Conservation (phyloP, 805 yeast species). For the Kluyveromyces aestuarii region DNA sequence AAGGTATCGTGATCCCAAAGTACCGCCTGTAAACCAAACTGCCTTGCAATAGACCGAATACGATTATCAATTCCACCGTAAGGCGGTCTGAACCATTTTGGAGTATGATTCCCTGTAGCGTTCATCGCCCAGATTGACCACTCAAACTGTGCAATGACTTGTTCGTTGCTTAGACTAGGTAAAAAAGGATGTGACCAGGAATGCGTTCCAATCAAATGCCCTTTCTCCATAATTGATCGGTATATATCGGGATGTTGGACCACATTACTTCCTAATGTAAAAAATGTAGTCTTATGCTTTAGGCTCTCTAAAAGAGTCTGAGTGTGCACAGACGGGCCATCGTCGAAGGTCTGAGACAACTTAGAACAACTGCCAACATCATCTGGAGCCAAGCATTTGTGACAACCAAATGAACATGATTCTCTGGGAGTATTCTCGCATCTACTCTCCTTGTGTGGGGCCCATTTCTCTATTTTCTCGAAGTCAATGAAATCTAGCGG, state of each 20-base stretch:
- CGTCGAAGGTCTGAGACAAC: constrained; percentile 86
- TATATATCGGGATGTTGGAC: constrained; percentile 71
- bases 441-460: constrained; percentile 44
- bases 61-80: constrained; percentile 91
- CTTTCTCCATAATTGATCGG: constrained; percentile 41
- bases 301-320: constrained; percentile 47
- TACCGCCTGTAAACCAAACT: constrained; percentile 80
- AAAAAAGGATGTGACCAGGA: constrained; percentile 89
- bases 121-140: constrained; percentile 99
- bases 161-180: constrained; percentile 69
- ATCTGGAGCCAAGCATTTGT: constrained; percentile 63
- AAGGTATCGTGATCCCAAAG: constrained; percentile 88
- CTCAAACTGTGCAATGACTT: constrained; percentile 78
- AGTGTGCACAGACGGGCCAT: constrained; percentile 82
- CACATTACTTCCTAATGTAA: constrained; percentile 75
- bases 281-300: constrained; percentile 59
- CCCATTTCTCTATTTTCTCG: constrained; percentile 38
- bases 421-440: constrained; percentile 44
- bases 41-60: constrained; percentile 66
- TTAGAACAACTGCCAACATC: constrained; percentile 69
- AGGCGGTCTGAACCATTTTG: constrained; percentile 94
- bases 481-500: constrained; percentile 67
- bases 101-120: constrained; percentile 80
- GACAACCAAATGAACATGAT: constrained; percentile 81
- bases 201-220: constrained; percentile 81